These are phyloP conservation scores for Pleurotus pulmonarius DNA, from an alignment of 768 basidiomycete genomes.

Conservation along the genomic window DNA sequence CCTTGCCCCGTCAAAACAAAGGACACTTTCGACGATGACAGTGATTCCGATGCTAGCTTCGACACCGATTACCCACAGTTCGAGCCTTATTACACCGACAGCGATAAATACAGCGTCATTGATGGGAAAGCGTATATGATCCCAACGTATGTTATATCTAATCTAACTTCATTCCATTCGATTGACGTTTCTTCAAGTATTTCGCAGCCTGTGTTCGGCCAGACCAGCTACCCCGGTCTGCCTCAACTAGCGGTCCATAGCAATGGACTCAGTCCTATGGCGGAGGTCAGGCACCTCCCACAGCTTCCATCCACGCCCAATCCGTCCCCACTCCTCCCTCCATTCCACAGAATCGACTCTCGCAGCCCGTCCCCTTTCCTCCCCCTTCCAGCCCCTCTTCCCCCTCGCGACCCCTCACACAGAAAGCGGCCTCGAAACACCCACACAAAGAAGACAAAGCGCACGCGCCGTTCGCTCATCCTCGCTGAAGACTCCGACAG, in stretches of 20 bases:
- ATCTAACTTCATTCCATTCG: not conserved
- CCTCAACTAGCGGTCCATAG: not conserved
- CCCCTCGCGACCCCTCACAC: not conserved
- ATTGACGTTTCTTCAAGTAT: not conserved
- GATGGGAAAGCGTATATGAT: not conserved
- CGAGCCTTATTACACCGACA: not conserved
- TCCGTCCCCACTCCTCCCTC: not conserved
- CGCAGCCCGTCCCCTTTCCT: not conserved
- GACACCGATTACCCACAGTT: not conserved
- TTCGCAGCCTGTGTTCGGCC: not conserved
- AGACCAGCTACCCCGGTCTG: not conserved
- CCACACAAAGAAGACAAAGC: not conserved
- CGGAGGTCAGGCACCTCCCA: constrained; percentile 7
- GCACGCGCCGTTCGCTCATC: not conserved
- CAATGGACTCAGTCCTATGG: not conserved
- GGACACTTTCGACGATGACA: not conserved
- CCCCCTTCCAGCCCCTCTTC: not conserved
- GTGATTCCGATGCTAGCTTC: not conserved
- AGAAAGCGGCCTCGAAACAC: not conserved
- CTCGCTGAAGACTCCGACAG: not conserved
- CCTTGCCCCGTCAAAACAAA: not conserved
- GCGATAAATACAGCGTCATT: not conserved
- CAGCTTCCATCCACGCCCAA: not conserved
- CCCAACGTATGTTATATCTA: not conserved
- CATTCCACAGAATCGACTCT: not conserved